Evolutionary conservation across 345 rosid genomes (phyloP).

Genomic region (Salix arbutifolia): DNA sequence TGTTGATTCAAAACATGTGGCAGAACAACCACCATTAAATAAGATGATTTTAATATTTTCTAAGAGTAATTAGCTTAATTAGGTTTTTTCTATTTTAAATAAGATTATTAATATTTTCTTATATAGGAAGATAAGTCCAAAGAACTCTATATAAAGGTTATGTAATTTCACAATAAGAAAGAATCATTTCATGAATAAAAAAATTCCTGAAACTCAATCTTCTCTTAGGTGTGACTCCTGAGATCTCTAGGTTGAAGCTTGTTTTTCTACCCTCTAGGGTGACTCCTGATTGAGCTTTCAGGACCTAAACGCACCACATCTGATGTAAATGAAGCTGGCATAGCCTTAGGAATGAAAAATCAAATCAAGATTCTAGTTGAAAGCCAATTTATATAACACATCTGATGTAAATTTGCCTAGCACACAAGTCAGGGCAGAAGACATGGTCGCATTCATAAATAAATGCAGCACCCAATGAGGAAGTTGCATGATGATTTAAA

Average conservation of each 20-base stretch:
- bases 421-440: not conserved
- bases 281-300: too few species aligned
- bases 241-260: not conserved
- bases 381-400: not conserved
- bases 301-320: too few species aligned
- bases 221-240: not conserved
- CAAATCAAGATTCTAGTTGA: not conserved
- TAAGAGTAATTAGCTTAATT: not conserved
- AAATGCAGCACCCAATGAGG: not conserved
- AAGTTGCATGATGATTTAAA: not conserved
- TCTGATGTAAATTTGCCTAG: not conserved
- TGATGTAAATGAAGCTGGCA: not conserved
- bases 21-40: too few species aligned
- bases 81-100: too few species aligned
- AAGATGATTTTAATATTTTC: too few species aligned
- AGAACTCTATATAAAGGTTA: not conserved
- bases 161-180: not conserved
- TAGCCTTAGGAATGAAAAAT: not conserved
- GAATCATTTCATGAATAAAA: not conserved
- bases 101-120: not conserved
- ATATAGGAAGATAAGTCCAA: not conserved
- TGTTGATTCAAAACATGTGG: too few species aligned
- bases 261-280: not conserved
- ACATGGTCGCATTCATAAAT: not conserved
- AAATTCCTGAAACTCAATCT: not conserved